phyloP scores from a whole-genome alignment of 2,329 filamentous ascomycete genomes.

The Cladosporium sphaerospermum region DNA sequence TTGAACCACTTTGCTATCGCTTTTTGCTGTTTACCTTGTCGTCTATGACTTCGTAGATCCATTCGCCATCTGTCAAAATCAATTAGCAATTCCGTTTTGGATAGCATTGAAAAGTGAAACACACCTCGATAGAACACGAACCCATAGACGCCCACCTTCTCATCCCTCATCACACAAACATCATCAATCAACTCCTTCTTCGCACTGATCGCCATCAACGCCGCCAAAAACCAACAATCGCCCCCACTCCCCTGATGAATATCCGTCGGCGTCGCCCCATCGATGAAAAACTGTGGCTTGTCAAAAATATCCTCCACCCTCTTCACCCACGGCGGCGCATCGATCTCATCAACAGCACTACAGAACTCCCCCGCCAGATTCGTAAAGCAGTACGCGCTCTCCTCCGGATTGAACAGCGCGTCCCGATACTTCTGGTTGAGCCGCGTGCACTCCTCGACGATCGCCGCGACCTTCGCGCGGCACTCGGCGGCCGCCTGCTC shows the following conservation, averaged over 20 bases:
- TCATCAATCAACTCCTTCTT: constrained; percentile 69
- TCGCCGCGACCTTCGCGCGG: constrained; percentile 52
- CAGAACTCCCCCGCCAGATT: constrained; percentile 18
- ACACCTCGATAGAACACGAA: constrained; percentile 67
- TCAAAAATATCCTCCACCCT: constrained; percentile 31
- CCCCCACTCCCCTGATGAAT: constrained; percentile 72
- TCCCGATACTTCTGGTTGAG: constrained; percentile 83
- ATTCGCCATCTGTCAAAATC: constrained; percentile 60
- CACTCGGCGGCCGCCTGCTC: constrained; percentile 66
- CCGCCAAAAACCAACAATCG: constrained; percentile 83
- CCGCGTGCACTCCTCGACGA: constrained; percentile 59
- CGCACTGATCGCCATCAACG: constrained; percentile 69
- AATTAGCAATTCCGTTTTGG: neutral
- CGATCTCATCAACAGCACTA: constrained; percentile 18
- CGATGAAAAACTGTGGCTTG: constrained; percentile 55
- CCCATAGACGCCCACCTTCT: constrained; percentile 72
- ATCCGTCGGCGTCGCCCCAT: constrained; percentile 69
- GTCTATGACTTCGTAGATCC: constrained; percentile 86
- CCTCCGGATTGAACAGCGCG: constrained; percentile 79
- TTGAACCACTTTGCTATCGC: too few species aligned
- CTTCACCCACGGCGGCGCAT: constrained; percentile 27
- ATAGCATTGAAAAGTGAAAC: neutral
- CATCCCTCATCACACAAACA: constrained; percentile 66
- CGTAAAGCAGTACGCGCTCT: constrained; percentile 44
- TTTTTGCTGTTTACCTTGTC: constrained; percentile 51